phyloP scores from a whole-genome alignment of 164 flowering plant species.

The Aristolochia fimbriata region DNA sequence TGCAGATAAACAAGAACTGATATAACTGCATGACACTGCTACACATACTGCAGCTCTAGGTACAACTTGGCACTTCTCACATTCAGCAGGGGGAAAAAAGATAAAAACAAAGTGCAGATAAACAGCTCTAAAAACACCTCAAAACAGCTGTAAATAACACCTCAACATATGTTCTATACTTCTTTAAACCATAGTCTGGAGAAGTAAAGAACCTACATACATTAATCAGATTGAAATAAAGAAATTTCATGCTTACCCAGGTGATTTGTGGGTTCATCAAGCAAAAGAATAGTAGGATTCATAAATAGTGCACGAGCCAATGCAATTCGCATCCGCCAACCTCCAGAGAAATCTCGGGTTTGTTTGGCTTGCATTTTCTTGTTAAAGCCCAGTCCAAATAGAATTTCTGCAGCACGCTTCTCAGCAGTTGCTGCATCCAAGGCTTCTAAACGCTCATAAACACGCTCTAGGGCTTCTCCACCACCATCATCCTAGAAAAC shows the following conservation, averaged over 20 bases:
- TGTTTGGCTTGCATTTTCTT: slow-evolving; percentile 85
- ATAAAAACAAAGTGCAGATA: no score
- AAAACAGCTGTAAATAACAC: no score
- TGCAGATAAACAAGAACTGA: no score
- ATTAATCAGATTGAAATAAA: no score
- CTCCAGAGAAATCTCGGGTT: slow-evolving; percentile 92
- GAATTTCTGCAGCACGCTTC: slow-evolving; percentile 92
- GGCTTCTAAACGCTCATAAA: slow-evolving; percentile 90
- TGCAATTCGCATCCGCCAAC: slow-evolving; percentile 99
- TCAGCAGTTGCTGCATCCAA: slow-evolving; percentile 92
- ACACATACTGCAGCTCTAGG: no score
- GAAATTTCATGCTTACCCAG: slow-evolving; percentile 39
- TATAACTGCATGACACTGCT: no score
- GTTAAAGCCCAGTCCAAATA: slow-evolving; percentile 85
- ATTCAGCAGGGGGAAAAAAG: no score
- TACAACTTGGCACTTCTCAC: no score
- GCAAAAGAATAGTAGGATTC: slow-evolving; percentile 79
- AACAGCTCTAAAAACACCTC: no score
- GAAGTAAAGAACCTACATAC: no score
- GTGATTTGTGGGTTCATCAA: slow-evolving; percentile 96
- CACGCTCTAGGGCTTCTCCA: slow-evolving; percentile 71
- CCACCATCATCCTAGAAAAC: slow-evolving; percentile 69
- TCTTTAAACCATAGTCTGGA: no score
- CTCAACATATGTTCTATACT: no score
- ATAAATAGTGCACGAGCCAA: slow-evolving; percentile 84